Conservation (phyloP, 495 filamentous ascomycete genomes). For the Penicillium ochrochloron region DNA sequence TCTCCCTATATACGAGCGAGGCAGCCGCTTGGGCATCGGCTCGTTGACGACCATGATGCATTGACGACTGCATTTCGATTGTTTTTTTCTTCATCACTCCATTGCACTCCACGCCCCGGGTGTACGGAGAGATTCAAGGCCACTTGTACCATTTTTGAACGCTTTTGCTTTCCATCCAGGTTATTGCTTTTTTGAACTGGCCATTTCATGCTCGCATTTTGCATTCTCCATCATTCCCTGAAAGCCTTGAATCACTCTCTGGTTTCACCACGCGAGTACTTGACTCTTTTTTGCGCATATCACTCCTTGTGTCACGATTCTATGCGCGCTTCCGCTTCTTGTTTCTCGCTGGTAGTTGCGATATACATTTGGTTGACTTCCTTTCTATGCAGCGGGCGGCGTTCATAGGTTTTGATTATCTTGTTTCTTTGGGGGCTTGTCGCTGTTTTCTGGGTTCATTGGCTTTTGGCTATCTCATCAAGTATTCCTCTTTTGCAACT, state of each 20-base stretch:
- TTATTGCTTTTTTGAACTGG: constrained; percentile 18
- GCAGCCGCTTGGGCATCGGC: constrained; percentile 36
- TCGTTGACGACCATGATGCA: constrained; percentile 47
- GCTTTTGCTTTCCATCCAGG: constrained; percentile 15
- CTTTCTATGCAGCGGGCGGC: constrained; percentile 35
- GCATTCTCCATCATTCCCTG: constrained; percentile 25
- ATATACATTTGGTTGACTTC: constrained; percentile 25
- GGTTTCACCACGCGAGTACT: not conserved
- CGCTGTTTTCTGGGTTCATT: constrained; percentile 10
- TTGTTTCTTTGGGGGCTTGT: constrained; percentile 12
- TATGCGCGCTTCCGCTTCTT: constrained; percentile 10
- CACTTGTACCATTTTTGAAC: constrained; percentile 27
- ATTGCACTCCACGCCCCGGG: constrained; percentile 31
- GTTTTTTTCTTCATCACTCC: constrained; percentile 18
- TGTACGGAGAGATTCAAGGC: constrained; percentile 35
- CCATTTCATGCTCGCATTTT: constrained; percentile 21
- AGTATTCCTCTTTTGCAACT: constrained; percentile 9
- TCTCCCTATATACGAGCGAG: constrained; percentile 24
- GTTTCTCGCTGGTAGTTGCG: constrained; percentile 21
- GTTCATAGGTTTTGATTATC: constrained; percentile 22
- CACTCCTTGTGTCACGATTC: constrained; percentile 20
- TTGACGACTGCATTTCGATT: constrained; percentile 42
- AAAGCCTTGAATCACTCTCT: constrained; percentile 19
- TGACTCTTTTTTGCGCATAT: not conserved
- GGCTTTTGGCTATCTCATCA: constrained; percentile 3